A percentile compares a stretch with the other conserved stretches of the same genome.
These are phyloP conservation scores for Blastobotrys petasosporus DNA, from an alignment of 1,139 yeast genomes.

Conservation along the genomic window DNA sequence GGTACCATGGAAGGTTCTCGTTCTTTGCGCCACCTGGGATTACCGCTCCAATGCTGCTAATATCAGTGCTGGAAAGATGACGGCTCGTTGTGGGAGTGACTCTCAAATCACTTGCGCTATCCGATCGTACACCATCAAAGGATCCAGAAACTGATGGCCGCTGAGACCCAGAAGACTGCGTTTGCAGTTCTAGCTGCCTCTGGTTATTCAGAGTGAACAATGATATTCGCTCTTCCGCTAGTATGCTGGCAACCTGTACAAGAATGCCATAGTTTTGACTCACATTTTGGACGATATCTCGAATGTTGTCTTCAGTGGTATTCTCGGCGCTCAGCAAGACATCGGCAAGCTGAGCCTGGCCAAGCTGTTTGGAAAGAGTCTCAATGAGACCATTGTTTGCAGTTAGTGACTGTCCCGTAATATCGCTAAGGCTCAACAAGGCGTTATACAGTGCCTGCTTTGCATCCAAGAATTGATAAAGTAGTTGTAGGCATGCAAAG, in stretches of 20 bases:
- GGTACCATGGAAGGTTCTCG: constrained; percentile 60
- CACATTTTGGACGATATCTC: constrained; percentile 8
- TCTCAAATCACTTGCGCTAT: constrained; percentile 4
- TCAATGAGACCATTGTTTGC: constrained; percentile 44
- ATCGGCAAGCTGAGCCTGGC: constrained; percentile 19
- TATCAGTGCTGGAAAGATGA: constrained; percentile 15
- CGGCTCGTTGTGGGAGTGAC: constrained; percentile 6
- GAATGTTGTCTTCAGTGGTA: constrained; percentile 15
- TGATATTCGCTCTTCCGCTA: constrained; percentile 7
- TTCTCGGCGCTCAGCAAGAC: constrained; percentile 16
- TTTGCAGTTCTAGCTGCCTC: not conserved
- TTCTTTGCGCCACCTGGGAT: constrained; percentile 14
- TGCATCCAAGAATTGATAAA: constrained; percentile 66
- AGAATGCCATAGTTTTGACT: not conserved
- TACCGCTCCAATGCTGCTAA: constrained; percentile 16
- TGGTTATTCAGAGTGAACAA: not conserved
- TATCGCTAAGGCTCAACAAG: constrained; percentile 55
- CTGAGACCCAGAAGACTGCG: not conserved
- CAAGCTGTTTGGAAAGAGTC: constrained; percentile 21
- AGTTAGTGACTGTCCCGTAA: constrained; percentile 47
- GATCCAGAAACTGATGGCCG: no score
- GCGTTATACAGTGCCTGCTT: constrained; percentile 71
- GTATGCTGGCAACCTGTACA: not conserved
- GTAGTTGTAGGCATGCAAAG: constrained; percentile 53
- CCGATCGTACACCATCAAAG: not conserved